phyloP scores from a whole-genome alignment of 768 basidiomycete species.

The Tylopilus balloui region DNA sequence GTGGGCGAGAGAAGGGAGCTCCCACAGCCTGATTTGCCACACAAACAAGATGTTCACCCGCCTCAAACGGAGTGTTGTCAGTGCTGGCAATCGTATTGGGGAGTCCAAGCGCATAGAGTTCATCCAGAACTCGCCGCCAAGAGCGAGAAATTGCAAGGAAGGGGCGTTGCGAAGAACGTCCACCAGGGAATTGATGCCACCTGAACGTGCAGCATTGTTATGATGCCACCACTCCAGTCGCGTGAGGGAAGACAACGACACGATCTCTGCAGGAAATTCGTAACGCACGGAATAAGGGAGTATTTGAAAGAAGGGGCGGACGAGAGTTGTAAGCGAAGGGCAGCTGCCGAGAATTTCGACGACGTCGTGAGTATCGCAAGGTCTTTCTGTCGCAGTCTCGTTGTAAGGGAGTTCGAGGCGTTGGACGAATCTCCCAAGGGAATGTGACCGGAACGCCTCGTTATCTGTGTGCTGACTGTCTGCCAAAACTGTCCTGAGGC shows the following conservation, averaged over 20 bases:
- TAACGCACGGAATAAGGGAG: slow-evolving; percentile 36
- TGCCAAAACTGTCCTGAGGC: slow-evolving; percentile 33
- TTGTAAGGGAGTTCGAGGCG: slow-evolving; percentile 57
- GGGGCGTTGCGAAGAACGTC: slow-evolving; percentile 51
- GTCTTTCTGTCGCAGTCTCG: slow-evolving; percentile 41
- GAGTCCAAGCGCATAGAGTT: slow-evolving; percentile 16
- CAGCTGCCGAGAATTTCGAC: slow-evolving; percentile 49
- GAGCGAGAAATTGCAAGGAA: slow-evolving; percentile 52
- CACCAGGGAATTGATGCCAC: slow-evolving; percentile 60
- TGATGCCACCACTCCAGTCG: slow-evolving; percentile 71
- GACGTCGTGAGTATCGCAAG: slow-evolving; percentile 30
- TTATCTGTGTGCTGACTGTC: slow-evolving; percentile 5
- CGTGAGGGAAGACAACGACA: slow-evolving; percentile 47
- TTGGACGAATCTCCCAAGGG: slow-evolving; percentile 40
- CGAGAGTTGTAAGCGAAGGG: slow-evolving; percentile 48
- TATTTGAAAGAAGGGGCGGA: slow-evolving; percentile 39
- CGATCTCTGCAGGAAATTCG: slow-evolving; percentile 47
- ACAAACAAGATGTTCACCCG: slow-evolving; percentile 48
- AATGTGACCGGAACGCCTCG: slow-evolving; percentile 16
- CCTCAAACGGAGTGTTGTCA: slow-evolving; percentile 52
- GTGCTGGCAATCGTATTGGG: slow-evolving; percentile 37
- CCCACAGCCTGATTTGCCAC: slow-evolving; percentile 46
- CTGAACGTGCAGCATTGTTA: slow-evolving; percentile 50
- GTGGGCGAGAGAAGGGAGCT: slow-evolving; percentile 48
- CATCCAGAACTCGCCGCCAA: slow-evolving; percentile 44